Evolutionary conservation across 139 green algal genomes (phyloP), one percentile per base, ranked within the genome.

Genomic region (Picochlorum sp.): DNA sequence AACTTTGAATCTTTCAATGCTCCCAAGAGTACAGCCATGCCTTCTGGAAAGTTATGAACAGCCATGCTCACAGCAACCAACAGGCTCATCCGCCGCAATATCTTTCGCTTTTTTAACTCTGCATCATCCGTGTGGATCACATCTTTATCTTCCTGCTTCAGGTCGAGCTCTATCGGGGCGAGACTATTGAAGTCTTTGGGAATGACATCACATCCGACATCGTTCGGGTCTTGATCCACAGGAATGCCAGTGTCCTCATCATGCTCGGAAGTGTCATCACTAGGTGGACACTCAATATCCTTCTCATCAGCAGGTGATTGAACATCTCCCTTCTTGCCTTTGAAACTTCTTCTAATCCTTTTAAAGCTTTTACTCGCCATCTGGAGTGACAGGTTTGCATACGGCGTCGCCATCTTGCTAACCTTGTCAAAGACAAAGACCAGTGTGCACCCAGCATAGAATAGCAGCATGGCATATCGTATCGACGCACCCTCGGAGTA

Each of bases 41-140:
- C 83, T 66, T 89, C 83, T 8, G 83, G 83, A 50, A 89, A 88
- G 68, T 89, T 89, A 70, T 89, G 83, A 13, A 89, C 52, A 20
- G 49, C 72, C 50, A 86, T 82, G 6, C 72, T 74, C 26, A 80
- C 32, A 1, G 59, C 77, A n/a, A 73, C 81, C 18, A 83, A 59
- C 9, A 86, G 23, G 32, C 69, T 63, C 69, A 71, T 76, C 32
- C 70, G 70, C 15, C 63, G 65, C 18, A 76, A 62, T 57, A 49
- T 49, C 24, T 57, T 51, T 6, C n/a, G 34, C 47, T 20, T 54
- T 20, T 54, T 3, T 0, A 41, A 11, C 8, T 9, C 34, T 0
- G 34, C 8, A 11, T 11, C 8, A 41, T 13, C 34, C 2, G 34
- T 13, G 7, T 9, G 1, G 1, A 8, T 13, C 34, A 41, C 0